phyloP scores from a whole-genome alignment of 768 basidiomycete genomes.

The Agrocybe pediades region DNA sequence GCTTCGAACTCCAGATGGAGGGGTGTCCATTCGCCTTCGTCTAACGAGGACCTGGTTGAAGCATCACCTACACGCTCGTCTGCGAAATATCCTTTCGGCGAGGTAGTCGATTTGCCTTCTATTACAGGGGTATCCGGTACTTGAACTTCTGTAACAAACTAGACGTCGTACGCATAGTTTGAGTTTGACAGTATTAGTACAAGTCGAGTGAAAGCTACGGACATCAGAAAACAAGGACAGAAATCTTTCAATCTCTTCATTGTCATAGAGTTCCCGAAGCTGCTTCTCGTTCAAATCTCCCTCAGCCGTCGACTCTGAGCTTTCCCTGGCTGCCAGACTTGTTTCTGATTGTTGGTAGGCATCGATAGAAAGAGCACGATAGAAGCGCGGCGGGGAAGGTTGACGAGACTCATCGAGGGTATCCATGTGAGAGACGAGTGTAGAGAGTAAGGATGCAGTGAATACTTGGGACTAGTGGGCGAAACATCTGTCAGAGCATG shows the following conservation, averaged over 20 bases:
- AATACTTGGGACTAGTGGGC: no score
- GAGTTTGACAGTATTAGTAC: background rate
- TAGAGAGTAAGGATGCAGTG: background rate
- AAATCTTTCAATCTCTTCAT: constrained; percentile 65
- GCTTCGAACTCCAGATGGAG: background rate
- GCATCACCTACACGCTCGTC: background rate
- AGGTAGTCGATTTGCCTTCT: background rate
- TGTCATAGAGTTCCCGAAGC: constrained; percentile 60
- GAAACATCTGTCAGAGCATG: background rate
- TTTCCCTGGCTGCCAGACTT: background rate
- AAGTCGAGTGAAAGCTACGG: background rate
- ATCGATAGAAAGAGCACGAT: constrained; percentile 8
- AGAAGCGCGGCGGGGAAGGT: background rate
- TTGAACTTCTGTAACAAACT: constrained; percentile 66
- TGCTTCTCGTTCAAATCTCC: constrained; percentile 50
- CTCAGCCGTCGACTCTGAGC: constrained; percentile 5
- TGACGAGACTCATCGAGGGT: background rate
- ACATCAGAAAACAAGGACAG: constrained; percentile 60
- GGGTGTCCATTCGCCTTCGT: constrained; percentile 17
- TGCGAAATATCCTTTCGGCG: background rate
- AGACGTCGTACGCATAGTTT: no score
- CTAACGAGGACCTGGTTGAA: constrained; percentile 1
- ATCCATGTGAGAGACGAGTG: background rate
- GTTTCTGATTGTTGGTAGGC: constrained; percentile 10
- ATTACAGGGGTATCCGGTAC: constrained; percentile 23